phyloP scores from a whole-genome alignment of 495 filamentous ascomycete species.

The Durotheca rogersii region DNA sequence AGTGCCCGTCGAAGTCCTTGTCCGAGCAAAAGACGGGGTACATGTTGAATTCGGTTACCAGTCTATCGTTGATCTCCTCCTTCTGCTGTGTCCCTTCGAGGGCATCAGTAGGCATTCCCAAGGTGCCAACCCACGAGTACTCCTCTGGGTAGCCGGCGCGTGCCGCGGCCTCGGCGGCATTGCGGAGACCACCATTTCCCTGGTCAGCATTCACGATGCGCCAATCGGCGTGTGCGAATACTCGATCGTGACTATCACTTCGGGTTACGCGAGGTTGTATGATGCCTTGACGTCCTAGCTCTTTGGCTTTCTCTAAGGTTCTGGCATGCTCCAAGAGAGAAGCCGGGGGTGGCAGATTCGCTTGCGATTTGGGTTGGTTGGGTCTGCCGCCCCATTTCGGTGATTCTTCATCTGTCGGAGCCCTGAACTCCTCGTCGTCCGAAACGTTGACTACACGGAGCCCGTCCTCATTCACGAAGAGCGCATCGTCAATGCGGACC shows the following conservation, averaged over 20 bases:
- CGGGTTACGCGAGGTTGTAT: conserved; percentile 47
- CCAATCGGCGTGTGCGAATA: conserved; percentile 71
- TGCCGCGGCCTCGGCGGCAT: conserved; percentile 75
- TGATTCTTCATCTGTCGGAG: conserved; percentile 63
- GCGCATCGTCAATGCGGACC: conserved; percentile 49
- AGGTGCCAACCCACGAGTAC: conserved; percentile 82
- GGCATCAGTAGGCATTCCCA: conserved; percentile 88
- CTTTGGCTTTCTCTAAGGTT: conserved; percentile 55
- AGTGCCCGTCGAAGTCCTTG: conserved; percentile 88
- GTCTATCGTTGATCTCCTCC: conserved; percentile 72
- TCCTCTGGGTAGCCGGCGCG: conserved; percentile 63
- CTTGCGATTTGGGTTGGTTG: conserved; percentile 74
- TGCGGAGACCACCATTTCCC: conserved; percentile 86
- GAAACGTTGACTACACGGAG: conserved; percentile 43
- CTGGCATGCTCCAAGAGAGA: conserved; percentile 65
- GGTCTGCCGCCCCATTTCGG: conserved; percentile 67
- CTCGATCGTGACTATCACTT: conserved; percentile 61
- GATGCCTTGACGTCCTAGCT: conserved; percentile 49
- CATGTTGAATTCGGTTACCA: conserved; percentile 78
- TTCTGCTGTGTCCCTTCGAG: conserved; percentile 67
- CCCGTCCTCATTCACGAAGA: conserved; percentile 60
- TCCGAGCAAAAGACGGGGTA: conserved; percentile 81
- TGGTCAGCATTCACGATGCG: conserved; percentile 80
- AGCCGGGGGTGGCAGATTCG: conserved; percentile 65
- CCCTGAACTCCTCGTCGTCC: conserved; percentile 38